A percentile compares a stretch with the other conserved stretches of the same genome.
Conservation (phyloP, 306 rosid species). For the Lablab purpureus region DNA sequence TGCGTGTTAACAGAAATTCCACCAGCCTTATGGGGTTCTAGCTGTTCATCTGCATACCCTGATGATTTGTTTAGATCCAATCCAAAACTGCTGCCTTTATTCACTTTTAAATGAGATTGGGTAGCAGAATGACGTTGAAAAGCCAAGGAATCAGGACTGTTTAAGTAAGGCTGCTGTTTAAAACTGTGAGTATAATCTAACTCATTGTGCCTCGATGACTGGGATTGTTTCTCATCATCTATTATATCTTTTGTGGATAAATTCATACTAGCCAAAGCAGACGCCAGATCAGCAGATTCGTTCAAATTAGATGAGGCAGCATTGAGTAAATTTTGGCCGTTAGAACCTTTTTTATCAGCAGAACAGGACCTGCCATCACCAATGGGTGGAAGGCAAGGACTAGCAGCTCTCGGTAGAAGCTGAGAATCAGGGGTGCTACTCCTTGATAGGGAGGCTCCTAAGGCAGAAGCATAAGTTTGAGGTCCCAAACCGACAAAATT, state of each 20-base stretch:
- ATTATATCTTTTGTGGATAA: constrained; percentile 65
- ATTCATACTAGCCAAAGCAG: constrained; percentile 79
- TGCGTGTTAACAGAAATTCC: constrained; percentile 58
- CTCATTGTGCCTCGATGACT: constrained; percentile 59
- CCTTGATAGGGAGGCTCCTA: constrained; percentile 87
- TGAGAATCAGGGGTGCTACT: constrained; percentile 95
- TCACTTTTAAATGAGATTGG: constrained; percentile 58
- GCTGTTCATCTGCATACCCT: constrained; percentile 55
- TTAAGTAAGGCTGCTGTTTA: constrained; percentile 62
- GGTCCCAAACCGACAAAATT: constrained; percentile 72
- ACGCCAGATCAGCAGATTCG: constrained; percentile 76
- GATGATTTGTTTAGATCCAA: constrained; percentile 55
- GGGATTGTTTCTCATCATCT: constrained; percentile 64
- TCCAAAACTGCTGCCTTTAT: constrained; percentile 59
- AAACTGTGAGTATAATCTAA: constrained; percentile 46
- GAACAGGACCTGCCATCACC: constrained; percentile 81
- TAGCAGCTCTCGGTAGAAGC: constrained; percentile 84
- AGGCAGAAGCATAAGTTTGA: constrained; percentile 80
- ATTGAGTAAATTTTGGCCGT: constrained; percentile 72
- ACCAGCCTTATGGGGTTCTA: constrained; percentile 60
- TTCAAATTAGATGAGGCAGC: constrained; percentile 62
- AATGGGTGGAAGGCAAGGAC: constrained; percentile 93
- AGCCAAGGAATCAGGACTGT: constrained; percentile 68
- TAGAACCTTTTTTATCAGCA: constrained; percentile 66
- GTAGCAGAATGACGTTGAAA: constrained; percentile 48